Evolutionary conservation across 1,139 yeast genomes (phyloP), one percentile per base, ranked within the genome.

Genomic region (Nadsonia starkeyi-henricii): DNA sequence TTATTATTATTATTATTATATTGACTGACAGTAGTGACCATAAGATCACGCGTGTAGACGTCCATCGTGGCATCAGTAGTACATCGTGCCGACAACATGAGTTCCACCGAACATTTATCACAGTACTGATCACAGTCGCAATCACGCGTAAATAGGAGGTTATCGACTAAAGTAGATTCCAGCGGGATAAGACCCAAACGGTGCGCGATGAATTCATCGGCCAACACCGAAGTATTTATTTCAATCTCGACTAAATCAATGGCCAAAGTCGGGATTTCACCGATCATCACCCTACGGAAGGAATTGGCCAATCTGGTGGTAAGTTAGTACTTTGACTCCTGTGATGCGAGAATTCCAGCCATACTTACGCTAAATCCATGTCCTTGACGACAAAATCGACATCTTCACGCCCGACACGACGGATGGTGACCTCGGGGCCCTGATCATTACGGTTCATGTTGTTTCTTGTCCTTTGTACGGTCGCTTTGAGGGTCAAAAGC

Each of bases 81-180:
- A 66, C 96, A 91, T 56, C 80, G 77, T 15, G 96, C 98, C 51
- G 86, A 80, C 54, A 91, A 70, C 53, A 84, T 81, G 52, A 91
- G 74, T 56, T 82, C 85, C 28, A 91, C 97, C 2, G 95, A 81
- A 68, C 99, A 91, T 65, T 84, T 82, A 52, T 86, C 88, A 68
- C 99, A 91, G 68, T 91, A 91, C 63, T 89, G 95, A 64, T 91
- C 98, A 71, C 99, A 91, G 43, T 95, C 88, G 66, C 99, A 91
- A 64, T 91, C 98, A 60, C 96, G 76, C 41, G 95, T 82, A 66
- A 86, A 88, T 52, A 66, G 69, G 39, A 66, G 60, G 33, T 62
- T 62, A 51, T 88, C 96, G 46, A 89, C 86, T 50, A 86, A 91
- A 47, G 81, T 78, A 58, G 95, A 81, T 54, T 82, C 82, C 48